Conservation (phyloP, 2,329 filamentous ascomycete genomes). For the Colletotrichum melonis region DNA sequence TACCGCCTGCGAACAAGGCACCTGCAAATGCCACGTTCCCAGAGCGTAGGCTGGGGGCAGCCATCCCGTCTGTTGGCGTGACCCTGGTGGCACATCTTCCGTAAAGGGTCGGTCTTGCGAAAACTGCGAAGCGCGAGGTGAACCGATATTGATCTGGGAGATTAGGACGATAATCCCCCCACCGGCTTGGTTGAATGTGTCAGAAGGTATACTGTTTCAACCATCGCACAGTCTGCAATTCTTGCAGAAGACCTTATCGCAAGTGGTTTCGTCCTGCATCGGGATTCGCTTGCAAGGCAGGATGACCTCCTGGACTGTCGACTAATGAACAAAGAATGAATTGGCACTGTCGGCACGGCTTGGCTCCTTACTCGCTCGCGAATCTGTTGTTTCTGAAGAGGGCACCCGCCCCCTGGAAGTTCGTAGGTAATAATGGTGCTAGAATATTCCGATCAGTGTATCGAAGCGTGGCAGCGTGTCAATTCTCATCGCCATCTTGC, state of each 20-base stretch:
- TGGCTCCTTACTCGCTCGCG: no score
- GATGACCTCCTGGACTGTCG: neutral
- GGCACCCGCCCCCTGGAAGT: no score
- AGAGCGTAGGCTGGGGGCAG: neutral
- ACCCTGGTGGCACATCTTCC: constrained; percentile 17
- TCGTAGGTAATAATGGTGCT: neutral
- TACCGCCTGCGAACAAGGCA: neutral
- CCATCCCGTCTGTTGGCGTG: constrained; percentile 18
- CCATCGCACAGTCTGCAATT: neutral
- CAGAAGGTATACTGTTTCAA: neutral
- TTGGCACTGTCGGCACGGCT: no score
- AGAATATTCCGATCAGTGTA: constrained; percentile 7
- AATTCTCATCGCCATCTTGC: neutral
- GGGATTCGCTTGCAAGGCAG: neutral
- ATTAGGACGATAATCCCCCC: neutral
- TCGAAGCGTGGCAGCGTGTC: neutral
- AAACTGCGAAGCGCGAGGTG: constrained; percentile 3
- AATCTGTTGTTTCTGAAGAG: no score
- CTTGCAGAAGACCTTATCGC: neutral
- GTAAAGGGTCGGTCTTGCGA: constrained; percentile 23
- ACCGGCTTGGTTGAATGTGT: neutral
- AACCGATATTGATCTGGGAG: neutral
- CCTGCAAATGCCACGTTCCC: constrained; percentile 20
- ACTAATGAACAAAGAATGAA: neutral
- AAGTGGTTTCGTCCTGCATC: neutral